Evolutionary conservation across 2,329 filamentous ascomycete species (phyloP).

Genomic region (Xylaria arbuscula): DNA sequence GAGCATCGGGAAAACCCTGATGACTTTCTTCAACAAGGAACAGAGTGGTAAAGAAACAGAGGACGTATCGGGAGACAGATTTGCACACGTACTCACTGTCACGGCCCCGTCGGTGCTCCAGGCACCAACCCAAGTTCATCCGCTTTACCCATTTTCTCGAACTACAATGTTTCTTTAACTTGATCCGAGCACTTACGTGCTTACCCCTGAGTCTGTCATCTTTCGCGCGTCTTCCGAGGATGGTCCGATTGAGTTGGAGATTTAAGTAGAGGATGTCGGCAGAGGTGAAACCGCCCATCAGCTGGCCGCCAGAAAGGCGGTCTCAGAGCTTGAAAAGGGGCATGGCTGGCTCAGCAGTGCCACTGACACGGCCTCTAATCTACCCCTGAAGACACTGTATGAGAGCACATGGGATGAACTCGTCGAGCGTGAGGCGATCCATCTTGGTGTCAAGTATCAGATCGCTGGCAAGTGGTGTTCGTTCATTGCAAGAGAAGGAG

Average conservation of each 20-base stretch:
- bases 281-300: slow-evolving; percentile 28
- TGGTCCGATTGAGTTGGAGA: slow-evolving; percentile 26
- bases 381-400: slow-evolving; percentile 19
- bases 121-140: slow-evolving; percentile 11
- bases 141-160: slow-evolving; percentile 25
- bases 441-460: slow-evolving; percentile 28
- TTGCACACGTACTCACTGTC: slow-evolving; percentile 17
- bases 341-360: slow-evolving; percentile 25
- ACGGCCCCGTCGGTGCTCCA: slow-evolving; percentile 24
- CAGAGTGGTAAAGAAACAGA: neutral
- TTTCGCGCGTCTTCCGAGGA: slow-evolving; percentile 16
- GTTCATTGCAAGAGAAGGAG: slow-evolving; percentile 25
- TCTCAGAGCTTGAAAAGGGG: slow-evolving; percentile 30
- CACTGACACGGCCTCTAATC: slow-evolving; percentile 7
- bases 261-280: slow-evolving; percentile 28
- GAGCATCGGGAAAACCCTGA: neutral
- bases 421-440: slow-evolving; percentile 30
- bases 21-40: neutral
- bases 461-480: slow-evolving; percentile 34
- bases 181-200: slow-evolving; percentile 4
- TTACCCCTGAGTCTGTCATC: slow-evolving; percentile 17
- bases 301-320: slow-evolving; percentile 28
- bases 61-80: neutral
- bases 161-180: slow-evolving; percentile 26
- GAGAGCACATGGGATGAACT: slow-evolving; percentile 24